phyloP scores from a whole-genome alignment of 2,329 filamentous ascomycete genomes.

The Fusarium guadeloupense region DNA sequence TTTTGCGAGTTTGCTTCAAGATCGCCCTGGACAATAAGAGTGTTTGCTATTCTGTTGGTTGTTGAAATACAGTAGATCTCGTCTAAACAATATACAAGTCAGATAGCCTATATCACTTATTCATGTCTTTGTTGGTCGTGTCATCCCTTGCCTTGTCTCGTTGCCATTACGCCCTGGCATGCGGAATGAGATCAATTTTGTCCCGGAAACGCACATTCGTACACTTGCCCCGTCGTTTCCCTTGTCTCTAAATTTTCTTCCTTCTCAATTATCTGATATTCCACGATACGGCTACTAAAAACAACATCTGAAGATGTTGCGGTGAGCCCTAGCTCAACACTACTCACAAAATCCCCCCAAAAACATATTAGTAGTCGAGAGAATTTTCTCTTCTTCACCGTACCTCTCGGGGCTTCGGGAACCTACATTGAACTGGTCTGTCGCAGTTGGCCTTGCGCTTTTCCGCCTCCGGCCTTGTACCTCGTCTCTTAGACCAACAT shows the following conservation, averaged over 20 bases:
- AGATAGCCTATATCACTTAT: neutral
- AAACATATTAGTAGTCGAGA: neutral
- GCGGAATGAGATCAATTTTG: slow-evolving; percentile 18
- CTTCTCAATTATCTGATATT: neutral
- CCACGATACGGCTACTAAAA: neutral
- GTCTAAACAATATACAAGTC: neutral
- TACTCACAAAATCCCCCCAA: neutral
- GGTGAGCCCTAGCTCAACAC: neutral
- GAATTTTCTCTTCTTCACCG: neutral
- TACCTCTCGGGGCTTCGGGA: neutral
- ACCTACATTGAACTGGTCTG: neutral
- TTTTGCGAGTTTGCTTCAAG: too few species aligned
- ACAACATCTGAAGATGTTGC: neutral
- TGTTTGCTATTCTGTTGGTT: neutral
- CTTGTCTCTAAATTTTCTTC: neutral
- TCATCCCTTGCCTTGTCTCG: neutral
- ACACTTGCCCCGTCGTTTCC: neutral
- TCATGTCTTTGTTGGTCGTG: neutral
- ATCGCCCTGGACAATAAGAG: neutral
- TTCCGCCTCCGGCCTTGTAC: slow-evolving; percentile 27
- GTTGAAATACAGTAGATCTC: neutral
- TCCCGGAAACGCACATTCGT: slow-evolving; percentile 27
- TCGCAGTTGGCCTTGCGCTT: slow-evolving; percentile 16
- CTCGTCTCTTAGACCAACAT: neutral
- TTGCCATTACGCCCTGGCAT: neutral